Evolutionary conservation across 2,329 filamentous ascomycete genomes (phyloP), one percentile per base, ranked within the genome.

Genomic region (Calonectria pteridis): DNA sequence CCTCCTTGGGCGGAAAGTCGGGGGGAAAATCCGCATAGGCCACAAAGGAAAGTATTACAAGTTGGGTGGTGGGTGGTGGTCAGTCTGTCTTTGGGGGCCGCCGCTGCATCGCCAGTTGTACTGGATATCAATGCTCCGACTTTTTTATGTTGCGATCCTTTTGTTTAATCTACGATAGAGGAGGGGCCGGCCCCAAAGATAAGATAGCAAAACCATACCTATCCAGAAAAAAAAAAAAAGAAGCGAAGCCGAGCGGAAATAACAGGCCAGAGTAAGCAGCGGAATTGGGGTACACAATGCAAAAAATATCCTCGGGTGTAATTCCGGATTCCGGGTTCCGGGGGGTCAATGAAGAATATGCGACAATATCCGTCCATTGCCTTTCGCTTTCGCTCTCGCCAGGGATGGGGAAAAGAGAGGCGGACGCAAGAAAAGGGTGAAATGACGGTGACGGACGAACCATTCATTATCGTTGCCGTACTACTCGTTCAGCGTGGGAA

Each of bases 1-100:
- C 75, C 69, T 72, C 73, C 71, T 73, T 7, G 64, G 43, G 33
- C 69, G 67, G 72, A 67, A 73, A 55, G 73, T 72, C 55, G 72
- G 75, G 59, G 20, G 55, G 72, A 66, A 62, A 49, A 20, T 43
- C 37, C 37, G 37, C 31, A 63, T 62, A 40, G 55, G 18, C 40
- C 37, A 29, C 37, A 63, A 55, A 69, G 63, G 67, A 46, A 31
- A 62, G 62, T 16, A 62, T 49, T 55, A 29, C 50, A 58, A 18
- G 31, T 49, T 43, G 20, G 16, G 26, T 64, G 37, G 59, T 33
- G 43, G 43, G 43, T 46, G 43, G 43, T 46, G 26, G 10, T 31
- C 18, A 14, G 29, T n/a, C n/a, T n/a, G n/a, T n/a, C n/a, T n/a
- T n/a, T n/a, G 5, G 10, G 46, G 10, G n/a, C 3, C 4, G 43